Conservation (phyloP, 192 early-diverging fungal species). For the Linnemannia exigua region DNA sequence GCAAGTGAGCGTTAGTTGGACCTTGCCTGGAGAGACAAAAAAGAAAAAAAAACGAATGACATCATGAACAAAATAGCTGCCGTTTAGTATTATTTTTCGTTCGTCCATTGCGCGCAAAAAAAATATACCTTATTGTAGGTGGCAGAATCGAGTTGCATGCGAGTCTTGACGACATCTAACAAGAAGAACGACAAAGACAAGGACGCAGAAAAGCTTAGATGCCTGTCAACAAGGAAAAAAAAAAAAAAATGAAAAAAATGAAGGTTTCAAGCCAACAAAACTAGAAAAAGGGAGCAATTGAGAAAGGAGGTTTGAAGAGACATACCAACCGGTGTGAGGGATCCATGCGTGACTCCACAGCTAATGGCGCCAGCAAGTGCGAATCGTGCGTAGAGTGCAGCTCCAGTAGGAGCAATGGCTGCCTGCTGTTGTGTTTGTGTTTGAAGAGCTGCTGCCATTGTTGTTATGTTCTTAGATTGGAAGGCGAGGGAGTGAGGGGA, state of each 20-base stretch:
- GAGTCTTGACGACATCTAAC: slow-evolving; percentile 82
- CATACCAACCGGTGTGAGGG: slow-evolving; percentile 44
- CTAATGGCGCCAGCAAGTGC: slow-evolving; percentile 67
- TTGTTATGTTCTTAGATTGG: not conserved
- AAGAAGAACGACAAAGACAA: not conserved
- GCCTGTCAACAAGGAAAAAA: too few species aligned
- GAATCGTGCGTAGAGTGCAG: slow-evolving; percentile 62
- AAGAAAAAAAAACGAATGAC: not conserved
- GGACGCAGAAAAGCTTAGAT: too few species aligned
- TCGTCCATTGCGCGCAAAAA: not conserved
- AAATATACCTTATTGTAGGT: slow-evolving; percentile 67
- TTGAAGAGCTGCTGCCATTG: not conserved
- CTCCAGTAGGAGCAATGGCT: slow-evolving; percentile 56
- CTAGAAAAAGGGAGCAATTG: not conserved
- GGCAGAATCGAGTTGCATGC: slow-evolving; percentile 77
- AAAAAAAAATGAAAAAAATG: not conserved
- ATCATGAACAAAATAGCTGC: too few species aligned
- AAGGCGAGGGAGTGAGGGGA: not conserved
- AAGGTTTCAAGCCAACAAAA: not conserved
- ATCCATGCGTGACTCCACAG: slow-evolving; percentile 66
- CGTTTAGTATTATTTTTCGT: not conserved
- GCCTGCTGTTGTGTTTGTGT: not conserved
- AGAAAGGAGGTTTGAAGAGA: too few species aligned
- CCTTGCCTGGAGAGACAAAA: too few species aligned
- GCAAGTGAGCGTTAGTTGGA: too few species aligned